These are phyloP conservation scores for Tuber melanosporum DNA, from an alignment of 495 filamentous ascomycete species.

Conservation along the genomic window DNA sequence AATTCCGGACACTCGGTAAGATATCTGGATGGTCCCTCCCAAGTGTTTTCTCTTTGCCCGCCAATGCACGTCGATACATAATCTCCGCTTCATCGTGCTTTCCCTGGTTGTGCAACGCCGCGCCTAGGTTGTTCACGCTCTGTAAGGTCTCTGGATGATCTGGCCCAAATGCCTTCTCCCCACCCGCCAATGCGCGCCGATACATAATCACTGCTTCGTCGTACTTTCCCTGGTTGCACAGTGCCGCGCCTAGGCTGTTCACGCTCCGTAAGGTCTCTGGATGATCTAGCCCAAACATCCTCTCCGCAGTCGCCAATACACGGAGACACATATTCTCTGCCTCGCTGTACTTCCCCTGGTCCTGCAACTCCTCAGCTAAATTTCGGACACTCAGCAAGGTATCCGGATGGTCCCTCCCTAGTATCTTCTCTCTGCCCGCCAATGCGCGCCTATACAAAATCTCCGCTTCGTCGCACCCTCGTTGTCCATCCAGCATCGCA, in stretches of 20 bases:
- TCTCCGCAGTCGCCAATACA: no score
- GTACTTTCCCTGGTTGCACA: no score
- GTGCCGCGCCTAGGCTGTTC: no score
- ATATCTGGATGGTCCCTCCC: no score
- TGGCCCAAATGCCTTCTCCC: slow-evolving; percentile 13
- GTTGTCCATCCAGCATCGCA: background rate
- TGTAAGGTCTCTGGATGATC: slow-evolving; percentile 15
- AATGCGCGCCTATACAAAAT: background rate
- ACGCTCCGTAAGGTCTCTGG: no score
- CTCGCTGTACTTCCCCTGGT: no score
- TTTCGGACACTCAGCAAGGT: no score
- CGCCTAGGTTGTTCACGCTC: background rate
- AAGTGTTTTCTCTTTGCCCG: slow-evolving; percentile 3
- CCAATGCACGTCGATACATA: background rate
- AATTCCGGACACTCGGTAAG: no score
- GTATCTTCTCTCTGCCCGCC: slow-evolving; percentile 1
- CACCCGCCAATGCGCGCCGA: slow-evolving; percentile 16
- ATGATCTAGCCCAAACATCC: no score
- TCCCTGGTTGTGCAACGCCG: background rate
- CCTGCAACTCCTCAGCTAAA: no score
- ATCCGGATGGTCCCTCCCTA: no score
- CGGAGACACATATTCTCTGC: no score
- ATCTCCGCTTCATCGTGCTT: background rate
- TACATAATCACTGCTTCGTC: background rate
- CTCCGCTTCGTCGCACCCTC: background rate